Conservation (phyloP, 371 early-diverging fungal genomes). For the Saksenaea vasiformis region DNA sequence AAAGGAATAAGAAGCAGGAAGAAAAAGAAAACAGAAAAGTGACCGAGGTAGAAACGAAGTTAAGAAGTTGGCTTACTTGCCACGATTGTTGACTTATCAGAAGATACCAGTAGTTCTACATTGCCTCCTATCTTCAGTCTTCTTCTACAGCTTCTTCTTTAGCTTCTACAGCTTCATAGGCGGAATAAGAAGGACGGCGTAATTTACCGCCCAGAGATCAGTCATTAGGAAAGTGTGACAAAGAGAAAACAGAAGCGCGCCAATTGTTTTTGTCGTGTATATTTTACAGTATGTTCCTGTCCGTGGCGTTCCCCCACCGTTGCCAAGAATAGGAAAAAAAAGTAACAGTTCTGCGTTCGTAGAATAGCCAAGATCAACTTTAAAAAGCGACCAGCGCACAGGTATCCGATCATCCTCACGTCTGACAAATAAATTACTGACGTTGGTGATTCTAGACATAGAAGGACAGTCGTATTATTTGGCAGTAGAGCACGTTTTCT, state of each 20-base stretch:
- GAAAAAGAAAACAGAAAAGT: too few relatives aligned
- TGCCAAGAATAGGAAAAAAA: neutral
- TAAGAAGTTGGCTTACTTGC: too few relatives aligned
- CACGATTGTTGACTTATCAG: too few relatives aligned
- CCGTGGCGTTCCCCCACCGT: too few relatives aligned
- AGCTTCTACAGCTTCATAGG: neutral
- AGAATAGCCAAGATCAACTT: neutral
- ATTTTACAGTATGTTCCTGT: neutral
- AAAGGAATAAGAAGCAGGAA: too few relatives aligned
- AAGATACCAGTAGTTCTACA: too few relatives aligned
- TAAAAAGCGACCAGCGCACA: neutral
- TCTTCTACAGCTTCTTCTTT: neutral
- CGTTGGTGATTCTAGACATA: neutral
- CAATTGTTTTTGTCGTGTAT: neutral
- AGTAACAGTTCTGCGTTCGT: neutral
- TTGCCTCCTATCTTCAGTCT: neutral
- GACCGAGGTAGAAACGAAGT: too few relatives aligned
- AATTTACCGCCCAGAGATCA: constrained; percentile 2
- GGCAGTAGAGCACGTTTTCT: neutral
- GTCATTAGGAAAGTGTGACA: constrained; percentile 4
- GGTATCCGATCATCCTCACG: constrained; percentile 1
- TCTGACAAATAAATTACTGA: neutral
- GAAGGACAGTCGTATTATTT: neutral
- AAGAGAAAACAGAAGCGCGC: neutral
- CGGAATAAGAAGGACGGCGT: neutral